Conservation (phyloP, 2,329 filamentous ascomycete species). For the Colletotrichum viniferum region DNA sequence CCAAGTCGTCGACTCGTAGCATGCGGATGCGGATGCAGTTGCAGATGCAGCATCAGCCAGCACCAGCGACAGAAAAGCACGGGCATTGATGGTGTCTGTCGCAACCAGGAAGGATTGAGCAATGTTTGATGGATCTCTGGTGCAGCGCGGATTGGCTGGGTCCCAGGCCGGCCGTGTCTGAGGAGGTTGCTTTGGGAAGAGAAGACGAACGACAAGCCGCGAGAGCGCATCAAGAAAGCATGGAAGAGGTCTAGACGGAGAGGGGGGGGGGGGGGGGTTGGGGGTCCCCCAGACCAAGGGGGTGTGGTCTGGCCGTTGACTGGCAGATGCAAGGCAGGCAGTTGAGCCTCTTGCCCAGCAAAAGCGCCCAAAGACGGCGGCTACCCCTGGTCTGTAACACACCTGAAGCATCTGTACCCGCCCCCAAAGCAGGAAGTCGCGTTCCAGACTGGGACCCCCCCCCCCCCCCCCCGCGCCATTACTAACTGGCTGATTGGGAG, state of each 20-base stretch:
- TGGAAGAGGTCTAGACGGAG: not conserved
- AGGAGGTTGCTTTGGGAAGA: conserved; percentile 24
- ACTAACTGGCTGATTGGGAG: not conserved
- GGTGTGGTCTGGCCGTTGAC: not conserved
- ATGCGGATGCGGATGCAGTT: not conserved
- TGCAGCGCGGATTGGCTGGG: conserved; percentile 29
- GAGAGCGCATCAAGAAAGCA: not conserved
- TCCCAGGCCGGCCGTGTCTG: conserved; percentile 3
- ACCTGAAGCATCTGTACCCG: conserved; percentile 45
- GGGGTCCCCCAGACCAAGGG: not conserved
- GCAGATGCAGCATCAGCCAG: not conserved
- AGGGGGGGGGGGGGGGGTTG: too few relatives aligned
- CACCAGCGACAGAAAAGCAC: not conserved
- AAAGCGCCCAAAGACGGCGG: not conserved
- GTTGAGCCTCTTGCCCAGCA: not conserved
- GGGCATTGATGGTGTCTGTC: conserved; percentile 25
- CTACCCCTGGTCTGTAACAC: conserved; percentile 49
- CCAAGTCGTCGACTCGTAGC: not conserved
- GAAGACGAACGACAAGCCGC: not conserved
- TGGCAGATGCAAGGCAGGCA: not conserved
- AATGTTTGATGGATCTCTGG: conserved; percentile 35
- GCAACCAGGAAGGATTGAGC: conserved; percentile 28
- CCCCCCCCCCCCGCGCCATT: too few relatives aligned
- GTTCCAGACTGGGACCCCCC: conserved; percentile 3
- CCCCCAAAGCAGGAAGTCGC: not conserved